Conservation (phyloP, 495 filamentous ascomycete species). For the Penicillium nucicola region DNA sequence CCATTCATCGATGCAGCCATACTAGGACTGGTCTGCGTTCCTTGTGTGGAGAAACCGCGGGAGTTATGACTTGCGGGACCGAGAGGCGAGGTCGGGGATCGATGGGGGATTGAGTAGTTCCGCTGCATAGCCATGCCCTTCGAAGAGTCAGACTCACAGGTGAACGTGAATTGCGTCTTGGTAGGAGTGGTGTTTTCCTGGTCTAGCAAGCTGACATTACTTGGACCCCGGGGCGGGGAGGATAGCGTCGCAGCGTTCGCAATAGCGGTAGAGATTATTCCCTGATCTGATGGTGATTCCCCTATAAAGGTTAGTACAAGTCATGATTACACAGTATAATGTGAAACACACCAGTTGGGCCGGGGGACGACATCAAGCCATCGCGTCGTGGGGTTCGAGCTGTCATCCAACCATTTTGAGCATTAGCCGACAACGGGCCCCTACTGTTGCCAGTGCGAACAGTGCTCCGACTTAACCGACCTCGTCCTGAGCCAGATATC, state of each 20-base stretch:
- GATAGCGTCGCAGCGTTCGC: slow-evolving; percentile 77
- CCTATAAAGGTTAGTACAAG: slow-evolving; percentile 21
- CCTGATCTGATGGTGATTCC: slow-evolving; percentile 50
- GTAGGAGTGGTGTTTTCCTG: slow-evolving; percentile 61
- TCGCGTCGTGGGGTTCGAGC: slow-evolving; percentile 37
- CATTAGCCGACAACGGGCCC: slow-evolving; percentile 56
- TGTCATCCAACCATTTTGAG: slow-evolving; percentile 35
- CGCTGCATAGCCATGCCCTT: slow-evolving; percentile 58
- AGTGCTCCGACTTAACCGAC: slow-evolving; percentile 64
- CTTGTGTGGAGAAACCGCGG: slow-evolving; percentile 52
- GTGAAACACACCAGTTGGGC: slow-evolving; percentile 30
- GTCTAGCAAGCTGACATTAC: slow-evolving; percentile 73
- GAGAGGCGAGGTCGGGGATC: slow-evolving; percentile 31
- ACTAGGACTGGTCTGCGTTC: slow-evolving; percentile 60
- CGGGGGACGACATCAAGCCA: slow-evolving; percentile 36
- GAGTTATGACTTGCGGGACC: slow-evolving; percentile 26
- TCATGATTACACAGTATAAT: background rate
- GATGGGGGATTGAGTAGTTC: slow-evolving; percentile 30
- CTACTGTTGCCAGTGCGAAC: slow-evolving; percentile 53
- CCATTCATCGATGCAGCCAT: slow-evolving; percentile 34
- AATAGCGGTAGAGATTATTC: slow-evolving; percentile 88
- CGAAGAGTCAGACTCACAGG: slow-evolving; percentile 71
- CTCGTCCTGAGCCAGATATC: slow-evolving; percentile 75
- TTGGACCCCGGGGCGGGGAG: slow-evolving; percentile 56
- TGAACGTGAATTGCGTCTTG: slow-evolving; percentile 89